A percentile compares a stretch with the other conserved stretches of the same genome.
These are phyloP conservation scores for Miscanthus sacchariflorus DNA, from an alignment of 202 grass and related monocot species.

Conservation along the genomic window DNA sequence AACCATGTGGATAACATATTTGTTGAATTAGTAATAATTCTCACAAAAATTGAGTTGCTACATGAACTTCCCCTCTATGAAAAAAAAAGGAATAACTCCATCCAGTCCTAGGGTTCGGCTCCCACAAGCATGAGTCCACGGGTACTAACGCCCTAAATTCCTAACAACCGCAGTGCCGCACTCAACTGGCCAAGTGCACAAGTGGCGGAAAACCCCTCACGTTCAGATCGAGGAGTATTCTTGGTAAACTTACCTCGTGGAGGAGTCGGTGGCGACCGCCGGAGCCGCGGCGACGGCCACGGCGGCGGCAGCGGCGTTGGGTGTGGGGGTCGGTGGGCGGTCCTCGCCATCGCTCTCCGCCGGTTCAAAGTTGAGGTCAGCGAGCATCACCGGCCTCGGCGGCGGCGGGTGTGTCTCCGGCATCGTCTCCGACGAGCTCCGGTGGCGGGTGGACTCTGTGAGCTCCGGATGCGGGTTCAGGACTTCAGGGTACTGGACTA, in stretches of 20 bases:
- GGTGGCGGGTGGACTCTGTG: background rate
- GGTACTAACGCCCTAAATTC: slow-evolving; percentile 34
- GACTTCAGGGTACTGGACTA: background rate
- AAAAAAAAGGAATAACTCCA: background rate
- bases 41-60: background rate
- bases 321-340: slow-evolving; percentile 51
- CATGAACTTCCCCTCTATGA: background rate
- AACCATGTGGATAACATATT: background rate
- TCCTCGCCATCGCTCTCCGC: slow-evolving; percentile 94
- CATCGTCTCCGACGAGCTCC: slow-evolving; percentile 37
- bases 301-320: slow-evolving; percentile 2
- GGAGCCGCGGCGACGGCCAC: background rate
- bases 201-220: background rate
- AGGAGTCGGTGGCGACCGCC: slow-evolving; percentile 11
- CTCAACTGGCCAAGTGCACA: background rate
- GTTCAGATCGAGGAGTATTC: slow-evolving; percentile 12
- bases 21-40: background rate
- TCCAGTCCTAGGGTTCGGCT: slow-evolving; percentile 28
- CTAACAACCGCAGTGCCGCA: slow-evolving; percentile 15
- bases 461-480: slow-evolving; percentile 35
- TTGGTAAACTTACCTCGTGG: slow-evolving; percentile 11
- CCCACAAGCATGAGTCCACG: background rate
- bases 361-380: slow-evolving; percentile 77
- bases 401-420: slow-evolving; percentile 54
- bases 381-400: slow-evolving; percentile 56